Conservation (phyloP, 2,329 filamentous ascomycete genomes). For the Phialemonium atrogriseum region DNA sequence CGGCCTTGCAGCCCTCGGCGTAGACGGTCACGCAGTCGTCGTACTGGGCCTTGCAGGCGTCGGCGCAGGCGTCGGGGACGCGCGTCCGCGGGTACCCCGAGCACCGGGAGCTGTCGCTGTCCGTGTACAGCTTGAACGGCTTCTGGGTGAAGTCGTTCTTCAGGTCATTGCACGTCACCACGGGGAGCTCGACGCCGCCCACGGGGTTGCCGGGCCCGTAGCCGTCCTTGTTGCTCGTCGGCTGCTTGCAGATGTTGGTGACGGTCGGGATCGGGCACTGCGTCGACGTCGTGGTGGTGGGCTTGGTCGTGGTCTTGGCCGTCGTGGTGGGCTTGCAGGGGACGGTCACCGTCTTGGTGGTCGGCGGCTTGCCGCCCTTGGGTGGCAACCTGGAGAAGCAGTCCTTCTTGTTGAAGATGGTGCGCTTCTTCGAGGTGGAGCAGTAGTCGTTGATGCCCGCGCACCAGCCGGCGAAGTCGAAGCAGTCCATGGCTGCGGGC, state of each 20-base stretch:
- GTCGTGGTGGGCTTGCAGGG: constrained; percentile 19
- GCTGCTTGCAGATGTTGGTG: constrained; percentile 45
- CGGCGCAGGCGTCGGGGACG: constrained; percentile 34
- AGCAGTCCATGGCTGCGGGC: constrained; percentile 40
- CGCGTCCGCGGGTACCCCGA: constrained; percentile 30
- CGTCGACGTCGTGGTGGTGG: constrained; percentile 20
- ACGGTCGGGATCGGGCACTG: constrained; percentile 34
- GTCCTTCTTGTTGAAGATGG: constrained; percentile 28
- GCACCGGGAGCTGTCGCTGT: constrained; percentile 33
- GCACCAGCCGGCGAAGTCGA: constrained; percentile 43
- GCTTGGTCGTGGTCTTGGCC: constrained; percentile 20
- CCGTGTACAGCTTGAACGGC: constrained; percentile 45
- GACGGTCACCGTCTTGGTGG: constrained; percentile 22
- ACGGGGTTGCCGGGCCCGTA: constrained; percentile 58
- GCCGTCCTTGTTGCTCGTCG: constrained; percentile 48
- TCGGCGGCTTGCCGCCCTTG: constrained; percentile 22
- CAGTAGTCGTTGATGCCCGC: constrained; percentile 36
- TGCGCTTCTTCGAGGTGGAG: constrained; percentile 13
- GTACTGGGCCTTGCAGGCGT: constrained; percentile 46
- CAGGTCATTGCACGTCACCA: constrained; percentile 47
- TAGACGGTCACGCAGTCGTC: constrained; percentile 39
- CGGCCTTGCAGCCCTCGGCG: constrained; percentile 35
- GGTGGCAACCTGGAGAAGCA: constrained; percentile 35
- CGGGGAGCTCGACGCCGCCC: constrained; percentile 41
- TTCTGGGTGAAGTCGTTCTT: constrained; percentile 29